These are phyloP conservation scores for Myrica gale DNA, from an alignment of 306 rosid species.

Conservation along the genomic window DNA sequence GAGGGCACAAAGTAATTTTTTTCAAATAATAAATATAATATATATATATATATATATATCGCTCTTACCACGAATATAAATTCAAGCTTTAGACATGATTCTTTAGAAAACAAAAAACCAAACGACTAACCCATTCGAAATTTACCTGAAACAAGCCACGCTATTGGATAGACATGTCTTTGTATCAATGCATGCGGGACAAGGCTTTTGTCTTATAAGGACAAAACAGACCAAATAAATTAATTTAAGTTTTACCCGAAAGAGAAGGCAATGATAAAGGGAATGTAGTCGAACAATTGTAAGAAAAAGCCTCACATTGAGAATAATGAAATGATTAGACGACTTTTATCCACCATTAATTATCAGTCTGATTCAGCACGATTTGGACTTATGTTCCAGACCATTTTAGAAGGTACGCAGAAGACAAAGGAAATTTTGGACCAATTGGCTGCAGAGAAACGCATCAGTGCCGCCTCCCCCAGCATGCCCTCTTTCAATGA, in stretches of 20 bases:
- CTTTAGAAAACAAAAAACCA: background rate
- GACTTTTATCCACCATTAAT: background rate
- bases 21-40: too few species aligned
- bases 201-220: slow-evolving; percentile 1
- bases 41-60: background rate
- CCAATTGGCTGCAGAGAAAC: slow-evolving; percentile 34
- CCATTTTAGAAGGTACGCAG: slow-evolving; percentile 6
- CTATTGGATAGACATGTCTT: background rate
- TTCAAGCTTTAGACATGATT: background rate
- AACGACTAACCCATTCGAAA: background rate
- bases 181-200: slow-evolving; percentile 3
- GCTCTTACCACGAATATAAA: background rate
- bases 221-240: slow-evolving; percentile 10
- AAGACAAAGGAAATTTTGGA: background rate
- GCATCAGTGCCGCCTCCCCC: slow-evolving; percentile 22
- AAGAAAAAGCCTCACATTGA: background rate
- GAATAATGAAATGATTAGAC: slow-evolving; percentile 3
- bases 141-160: background rate
- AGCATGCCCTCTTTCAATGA: background rate
- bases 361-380: background rate
- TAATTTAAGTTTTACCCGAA: background rate
- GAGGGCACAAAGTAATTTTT: too few species aligned
- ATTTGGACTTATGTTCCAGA: background rate
- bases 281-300: background rate
- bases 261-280: background rate